phyloP scores from a whole-genome alignment of 1,284 basidiomycete species.

The Pseudozyma sp. region DNA sequence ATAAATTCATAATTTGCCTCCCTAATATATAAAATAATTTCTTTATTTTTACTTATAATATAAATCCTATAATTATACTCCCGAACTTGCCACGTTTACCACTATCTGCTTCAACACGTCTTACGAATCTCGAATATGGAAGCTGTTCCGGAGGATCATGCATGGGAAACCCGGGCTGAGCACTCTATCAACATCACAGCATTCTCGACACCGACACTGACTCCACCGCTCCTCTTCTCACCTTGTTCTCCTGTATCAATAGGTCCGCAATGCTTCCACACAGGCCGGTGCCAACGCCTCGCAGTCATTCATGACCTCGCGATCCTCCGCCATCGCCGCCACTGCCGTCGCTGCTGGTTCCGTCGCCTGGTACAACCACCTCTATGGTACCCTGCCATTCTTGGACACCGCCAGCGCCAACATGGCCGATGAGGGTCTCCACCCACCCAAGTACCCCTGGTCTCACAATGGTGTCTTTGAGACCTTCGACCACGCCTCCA shows the following conservation, averaged over 20 bases:
- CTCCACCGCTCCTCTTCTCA: not conserved
- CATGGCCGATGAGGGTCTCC: slow-evolving; percentile 87
- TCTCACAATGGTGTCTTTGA: slow-evolving; percentile 87
- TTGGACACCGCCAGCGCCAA: slow-evolving; percentile 62
- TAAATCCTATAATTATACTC: no score
- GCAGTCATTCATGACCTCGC: slow-evolving; percentile 75
- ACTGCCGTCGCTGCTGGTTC: slow-evolving; percentile 85
- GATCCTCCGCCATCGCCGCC: slow-evolving; percentile 81
- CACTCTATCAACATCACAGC: not conserved
- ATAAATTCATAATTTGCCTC: no score
- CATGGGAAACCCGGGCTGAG: no score
- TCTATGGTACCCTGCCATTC: slow-evolving; percentile 78
- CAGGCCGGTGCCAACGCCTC: slow-evolving; percentile 51
- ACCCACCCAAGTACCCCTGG: slow-evolving; percentile 90
- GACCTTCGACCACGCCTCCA: slow-evolving; percentile 93
- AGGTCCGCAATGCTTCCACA: slow-evolving; percentile 63
- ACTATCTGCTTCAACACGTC: no score
- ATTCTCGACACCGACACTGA: slow-evolving; percentile 16
- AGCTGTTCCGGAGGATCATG: no score
- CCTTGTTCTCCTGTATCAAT: not conserved
- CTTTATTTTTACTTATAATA: no score
- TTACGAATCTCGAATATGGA: no score
- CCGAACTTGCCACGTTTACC: no score
- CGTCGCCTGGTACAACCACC: slow-evolving; percentile 93
- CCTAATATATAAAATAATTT: no score